Evolutionary conservation across 495 filamentous ascomycete species (phyloP).

Genomic region (Penicillium psychrofluorescens): DNA sequence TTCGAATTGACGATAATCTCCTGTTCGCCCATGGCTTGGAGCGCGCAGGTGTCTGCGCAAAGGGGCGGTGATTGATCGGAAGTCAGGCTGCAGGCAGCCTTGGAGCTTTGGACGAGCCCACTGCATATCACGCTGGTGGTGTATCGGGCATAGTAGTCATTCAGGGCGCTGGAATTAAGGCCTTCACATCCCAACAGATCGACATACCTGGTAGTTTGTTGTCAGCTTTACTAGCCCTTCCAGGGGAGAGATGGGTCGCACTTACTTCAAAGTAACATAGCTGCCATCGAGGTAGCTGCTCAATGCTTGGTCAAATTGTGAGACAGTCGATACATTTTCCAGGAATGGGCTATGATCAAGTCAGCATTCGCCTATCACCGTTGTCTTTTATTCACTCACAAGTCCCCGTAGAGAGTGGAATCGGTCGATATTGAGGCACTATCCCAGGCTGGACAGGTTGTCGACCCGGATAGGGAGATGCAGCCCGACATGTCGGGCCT

Average conservation of each 20-base stretch:
- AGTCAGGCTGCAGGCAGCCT: conserved; percentile 59
- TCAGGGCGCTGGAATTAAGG: conserved; percentile 73
- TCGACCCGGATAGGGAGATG: conserved; percentile 73
- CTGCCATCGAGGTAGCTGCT: conserved; percentile 62
- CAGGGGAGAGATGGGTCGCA: neutral
- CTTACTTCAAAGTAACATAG: conserved; percentile 72
- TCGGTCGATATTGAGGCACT: conserved; percentile 74
- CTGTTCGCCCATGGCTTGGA: conserved; percentile 76
- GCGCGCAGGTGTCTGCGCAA: conserved; percentile 86
- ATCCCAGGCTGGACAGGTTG: conserved; percentile 76
- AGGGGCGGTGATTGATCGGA: conserved; percentile 60
- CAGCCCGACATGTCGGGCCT: conserved; percentile 46
- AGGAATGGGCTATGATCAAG: conserved; percentile 69
- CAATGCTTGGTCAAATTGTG: conserved; percentile 73
- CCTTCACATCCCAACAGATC: conserved; percentile 71
- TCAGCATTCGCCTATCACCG: conserved; percentile 17
- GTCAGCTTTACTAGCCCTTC: no score
- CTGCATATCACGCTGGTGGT: conserved; percentile 92
- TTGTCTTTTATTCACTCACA: conserved; percentile 51
- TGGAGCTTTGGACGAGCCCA: conserved; percentile 88
- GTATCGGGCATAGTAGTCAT: conserved; percentile 84
- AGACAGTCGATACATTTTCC: conserved; percentile 64
- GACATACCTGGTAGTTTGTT: conserved; percentile 19
- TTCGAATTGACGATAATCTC: conserved; percentile 67
- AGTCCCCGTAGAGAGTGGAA: conserved; percentile 54